Evolutionary conservation across 805 yeast genomes (phyloP).

Genomic region (Saturnispora besseyi): DNA sequence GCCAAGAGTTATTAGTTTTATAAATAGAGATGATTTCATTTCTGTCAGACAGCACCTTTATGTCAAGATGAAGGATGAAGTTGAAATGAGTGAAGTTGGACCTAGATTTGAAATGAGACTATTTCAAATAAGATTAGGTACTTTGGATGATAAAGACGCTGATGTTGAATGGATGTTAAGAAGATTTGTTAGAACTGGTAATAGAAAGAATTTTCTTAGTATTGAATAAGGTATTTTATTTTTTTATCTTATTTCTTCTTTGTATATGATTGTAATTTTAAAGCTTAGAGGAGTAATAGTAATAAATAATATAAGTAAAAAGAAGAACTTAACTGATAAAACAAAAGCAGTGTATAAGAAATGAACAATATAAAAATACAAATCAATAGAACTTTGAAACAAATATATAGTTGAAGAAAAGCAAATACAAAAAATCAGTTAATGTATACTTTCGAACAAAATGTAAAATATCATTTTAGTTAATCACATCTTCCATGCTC

Average conservation of each 20-base stretch:
- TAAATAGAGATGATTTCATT: constrained; percentile 84
- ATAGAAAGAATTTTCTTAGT: constrained; percentile 78
- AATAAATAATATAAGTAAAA: background rate
- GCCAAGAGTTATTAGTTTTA: constrained; percentile 86
- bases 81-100: constrained; percentile 92
- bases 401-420: background rate
- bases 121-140: constrained; percentile 81
- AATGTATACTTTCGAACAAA: too few relatives aligned
- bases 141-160: constrained; percentile 90
- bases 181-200: constrained; percentile 91
- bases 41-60: constrained; percentile 93
- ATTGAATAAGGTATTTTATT: constrained; percentile 14
- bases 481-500: background rate
- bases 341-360: background rate
- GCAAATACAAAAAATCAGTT: too few relatives aligned
- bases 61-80: constrained; percentile 78
- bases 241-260: background rate
- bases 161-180: constrained; percentile 96
- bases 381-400: background rate
- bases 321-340: background rate
- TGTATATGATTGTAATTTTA: too few relatives aligned
- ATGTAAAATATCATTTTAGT: background rate
- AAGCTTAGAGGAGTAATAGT: background rate
- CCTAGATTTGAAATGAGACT: constrained; percentile 98
- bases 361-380: background rate